Evolutionary conservation across 345 rosid genomes (phyloP), one percentile per base, ranked within the genome.

Genomic region (Salix exigua): DNA sequence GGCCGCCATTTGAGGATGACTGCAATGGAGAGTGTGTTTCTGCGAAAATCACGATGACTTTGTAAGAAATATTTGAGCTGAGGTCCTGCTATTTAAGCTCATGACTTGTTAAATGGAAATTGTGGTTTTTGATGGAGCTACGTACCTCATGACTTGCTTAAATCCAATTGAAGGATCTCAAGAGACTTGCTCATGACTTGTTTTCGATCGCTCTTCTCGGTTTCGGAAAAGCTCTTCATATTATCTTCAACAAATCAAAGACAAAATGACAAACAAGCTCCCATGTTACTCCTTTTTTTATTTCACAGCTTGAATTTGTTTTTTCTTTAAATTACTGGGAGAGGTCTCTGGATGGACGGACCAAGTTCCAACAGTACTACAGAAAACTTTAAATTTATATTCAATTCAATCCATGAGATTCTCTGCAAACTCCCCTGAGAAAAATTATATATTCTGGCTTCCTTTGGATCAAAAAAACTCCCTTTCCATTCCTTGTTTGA

Each of bases 231-330:
- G 35, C 42, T 33, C 35, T 30, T 33, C 55, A 25, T 71, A 72
- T 67, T 71, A 72, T 67, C 74, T 62, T 19, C 78, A 44, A 25
- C n/a, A 84, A 69, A 66, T 76, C 87, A 79, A 79, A 65, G 13
- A 79, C 81, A 80, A 73, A 38, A 78, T 66, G 93, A 88, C 91
- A 88, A 84, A 80, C 79, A 84, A 72, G 37, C 70, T 80, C 86
- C 90, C 80, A 63, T 79, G 70, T 31, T 73, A 38, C 6, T 21
- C 28, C 38, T 77, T 78, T 68, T 79, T 50, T 79, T n/a, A n/a
- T n/a, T n/a, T 55, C 38, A 64, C 74, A 66, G 40, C 16, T 84
- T 77, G 79, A 82, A 79, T 75, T 64, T 73, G 82, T 75, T 73
- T 71, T 82, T 21, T 23, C 26, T 72, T 75, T 35, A 44, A 48